phyloP scores from a whole-genome alignment of 2,329 filamentous ascomycete species.

The Colletotrichum chrysophilum region DNA sequence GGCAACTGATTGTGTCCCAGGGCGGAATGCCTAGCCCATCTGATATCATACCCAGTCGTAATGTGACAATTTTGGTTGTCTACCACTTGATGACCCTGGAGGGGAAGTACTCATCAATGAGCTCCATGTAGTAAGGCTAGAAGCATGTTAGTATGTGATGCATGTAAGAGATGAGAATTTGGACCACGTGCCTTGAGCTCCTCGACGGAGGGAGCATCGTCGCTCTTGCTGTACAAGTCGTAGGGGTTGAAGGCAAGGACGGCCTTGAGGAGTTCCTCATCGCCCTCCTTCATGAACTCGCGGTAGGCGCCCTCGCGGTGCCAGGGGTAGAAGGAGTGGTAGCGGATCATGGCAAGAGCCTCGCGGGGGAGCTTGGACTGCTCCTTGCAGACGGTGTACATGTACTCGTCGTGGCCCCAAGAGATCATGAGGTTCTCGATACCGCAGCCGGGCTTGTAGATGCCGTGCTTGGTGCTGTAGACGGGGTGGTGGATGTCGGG shows the following conservation, averaged over 20 bases:
- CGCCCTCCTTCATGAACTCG: slow-evolving; percentile 84
- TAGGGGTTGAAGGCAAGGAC: slow-evolving; percentile 91
- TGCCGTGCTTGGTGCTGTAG: slow-evolving; percentile 78
- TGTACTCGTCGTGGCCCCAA: slow-evolving; percentile 89
- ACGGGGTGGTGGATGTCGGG: slow-evolving; percentile 74
- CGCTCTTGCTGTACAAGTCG: slow-evolving; percentile 90
- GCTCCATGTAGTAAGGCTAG: slow-evolving; percentile 46
- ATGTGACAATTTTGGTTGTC: background rate
- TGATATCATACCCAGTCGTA: slow-evolving; percentile 7
- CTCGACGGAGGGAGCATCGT: slow-evolving; percentile 77
- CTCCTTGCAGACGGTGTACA: slow-evolving; percentile 86
- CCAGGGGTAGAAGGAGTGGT: slow-evolving; percentile 94
- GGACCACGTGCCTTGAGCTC: slow-evolving; percentile 62
- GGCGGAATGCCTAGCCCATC: background rate
- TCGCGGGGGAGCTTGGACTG: slow-evolving; percentile 81
- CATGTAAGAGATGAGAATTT: background rate
- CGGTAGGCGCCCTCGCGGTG: slow-evolving; percentile 81
- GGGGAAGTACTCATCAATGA: slow-evolving; percentile 49
- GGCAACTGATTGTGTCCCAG: background rate
- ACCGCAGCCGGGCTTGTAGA: slow-evolving; percentile 81
- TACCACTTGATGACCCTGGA: slow-evolving; percentile 43
- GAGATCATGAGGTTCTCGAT: slow-evolving; percentile 88
- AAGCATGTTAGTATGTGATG: background rate
- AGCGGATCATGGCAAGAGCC: slow-evolving; percentile 90
- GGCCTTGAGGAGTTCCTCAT: slow-evolving; percentile 79